Evolutionary conservation across 2,329 filamentous ascomycete genomes (phyloP), one percentile per base, ranked within the genome.

Genomic region (Cordyceps militaris): DNA sequence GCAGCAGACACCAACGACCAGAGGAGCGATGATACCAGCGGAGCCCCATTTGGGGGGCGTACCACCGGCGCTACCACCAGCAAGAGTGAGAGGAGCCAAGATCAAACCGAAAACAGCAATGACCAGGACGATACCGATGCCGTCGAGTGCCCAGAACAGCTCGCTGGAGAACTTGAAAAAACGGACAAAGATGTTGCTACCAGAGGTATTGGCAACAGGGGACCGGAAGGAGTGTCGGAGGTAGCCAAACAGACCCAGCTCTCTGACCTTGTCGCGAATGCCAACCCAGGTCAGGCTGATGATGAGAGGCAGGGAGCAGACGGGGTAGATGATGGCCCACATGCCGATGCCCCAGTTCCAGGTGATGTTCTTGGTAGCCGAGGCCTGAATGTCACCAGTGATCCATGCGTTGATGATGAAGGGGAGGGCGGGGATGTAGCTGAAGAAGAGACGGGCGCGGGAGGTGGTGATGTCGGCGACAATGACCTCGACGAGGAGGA

Each of bases 351-450:
- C 84, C 83, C 83, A 86, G 59, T 76, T 70, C 84, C 84, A 87
- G 8, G 70, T 75, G 0, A 79, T 81, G 14, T 60, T 63, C 0
- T 58, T 64, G 1, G 85, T 67, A 1, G 85, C 80, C 0, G 77
- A 71, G 3, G 64, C 59, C 3, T 79, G 74, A 44, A 87, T 70
- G 63, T 85, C 74, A 26, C 84, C 84, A 61, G 79, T 80, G 4
- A 85, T 76, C 84, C 84, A 87, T 1, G 84, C 83, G 69, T 86
- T 86, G 69, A 84, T 79, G 63, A 86, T 72, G 69, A 83, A 85
- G 1, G 83, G 82, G 6, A 76, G 64, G 1, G 80, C 79, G 1
- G 83, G 82, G 60, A 87, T 75, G 64, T 85, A 87, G 49, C 80
- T 84, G 73, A 86, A 87, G 63, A 87, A 73, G 9, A 87, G 73